phyloP scores from a whole-genome alignment of 805 yeast genomes.

The Dipodascus geniculatus region DNA sequence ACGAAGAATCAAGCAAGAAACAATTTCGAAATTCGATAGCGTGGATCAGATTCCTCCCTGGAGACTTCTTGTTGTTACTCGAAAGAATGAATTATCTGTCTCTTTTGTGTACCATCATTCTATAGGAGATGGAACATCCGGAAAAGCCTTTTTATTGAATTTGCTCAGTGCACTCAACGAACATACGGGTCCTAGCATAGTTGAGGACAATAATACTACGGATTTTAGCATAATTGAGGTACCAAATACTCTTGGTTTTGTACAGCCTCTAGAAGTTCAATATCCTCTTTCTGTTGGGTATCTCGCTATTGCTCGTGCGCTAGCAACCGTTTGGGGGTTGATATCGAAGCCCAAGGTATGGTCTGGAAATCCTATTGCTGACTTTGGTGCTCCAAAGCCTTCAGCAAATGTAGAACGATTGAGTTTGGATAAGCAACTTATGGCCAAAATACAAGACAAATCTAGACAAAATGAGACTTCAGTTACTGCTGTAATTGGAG shows the following conservation, averaged over 20 bases:
- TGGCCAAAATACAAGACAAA: neutral
- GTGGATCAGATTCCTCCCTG: neutral
- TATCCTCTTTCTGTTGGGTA: neutral
- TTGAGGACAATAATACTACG: neutral
- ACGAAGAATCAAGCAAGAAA: neutral
- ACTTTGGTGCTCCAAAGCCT: neutral
- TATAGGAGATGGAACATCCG: neutral
- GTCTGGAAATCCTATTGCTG: neutral
- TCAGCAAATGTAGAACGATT: neutral
- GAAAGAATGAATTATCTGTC: neutral
- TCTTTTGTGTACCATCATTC: neutral
- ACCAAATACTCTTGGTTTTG: neutral
- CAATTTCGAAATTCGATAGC: neutral
- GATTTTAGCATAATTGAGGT: neutral
- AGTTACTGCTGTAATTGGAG: neutral
- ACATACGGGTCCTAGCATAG: neutral
- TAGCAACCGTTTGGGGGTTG: neutral
- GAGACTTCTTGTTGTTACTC: neutral
- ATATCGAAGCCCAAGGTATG: neutral
- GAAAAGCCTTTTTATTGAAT: neutral
- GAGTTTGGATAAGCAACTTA: neutral
- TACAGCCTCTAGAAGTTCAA: neutral
- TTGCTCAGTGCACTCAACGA: neutral
- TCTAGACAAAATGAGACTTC: neutral
- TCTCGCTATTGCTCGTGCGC: neutral